These are phyloP conservation scores for Elongisporangium anandrum DNA, from an alignment of 352 stramenopile species.

Conservation along the genomic window DNA sequence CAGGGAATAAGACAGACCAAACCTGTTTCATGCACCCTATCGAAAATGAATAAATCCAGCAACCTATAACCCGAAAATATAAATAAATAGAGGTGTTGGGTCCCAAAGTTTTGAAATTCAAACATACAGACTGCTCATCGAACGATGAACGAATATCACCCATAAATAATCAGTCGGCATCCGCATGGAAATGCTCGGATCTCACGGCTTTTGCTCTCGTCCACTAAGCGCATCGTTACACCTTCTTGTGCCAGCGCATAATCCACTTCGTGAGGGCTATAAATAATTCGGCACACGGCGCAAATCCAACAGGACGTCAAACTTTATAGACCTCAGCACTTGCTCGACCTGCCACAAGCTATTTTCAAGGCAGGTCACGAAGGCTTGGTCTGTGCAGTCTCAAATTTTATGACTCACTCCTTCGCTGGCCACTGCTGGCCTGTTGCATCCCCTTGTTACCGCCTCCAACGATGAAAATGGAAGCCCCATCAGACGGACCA, in stretches of 20 bases:
- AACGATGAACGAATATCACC: too few species aligned
- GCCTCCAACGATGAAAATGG: neutral
- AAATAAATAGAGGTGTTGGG: neutral
- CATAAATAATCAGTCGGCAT: too few species aligned
- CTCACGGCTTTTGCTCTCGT: neutral
- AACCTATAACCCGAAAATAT: neutral
- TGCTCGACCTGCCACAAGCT: neutral
- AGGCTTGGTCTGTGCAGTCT: neutral
- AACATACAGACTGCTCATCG: too few species aligned
- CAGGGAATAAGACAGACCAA: too few species aligned
- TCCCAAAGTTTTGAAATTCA: too few species aligned
- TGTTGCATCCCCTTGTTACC: neutral
- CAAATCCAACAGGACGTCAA: neutral
- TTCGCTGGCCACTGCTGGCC: neutral
- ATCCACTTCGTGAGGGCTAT: neutral
- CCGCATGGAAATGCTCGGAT: too few species aligned
- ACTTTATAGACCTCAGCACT: neutral
- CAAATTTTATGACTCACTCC: neutral
- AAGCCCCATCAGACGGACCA: neutral
- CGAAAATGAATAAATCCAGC: neutral
- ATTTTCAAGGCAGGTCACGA: neutral
- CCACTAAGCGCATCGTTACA: neutral
- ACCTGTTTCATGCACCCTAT: neutral
- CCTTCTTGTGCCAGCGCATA: neutral
- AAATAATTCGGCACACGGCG: neutral